Base-by-base conservation (phyloP, 2,329 filamentous ascomycete genomes). In the Cordyceps tenuipes region DNA sequence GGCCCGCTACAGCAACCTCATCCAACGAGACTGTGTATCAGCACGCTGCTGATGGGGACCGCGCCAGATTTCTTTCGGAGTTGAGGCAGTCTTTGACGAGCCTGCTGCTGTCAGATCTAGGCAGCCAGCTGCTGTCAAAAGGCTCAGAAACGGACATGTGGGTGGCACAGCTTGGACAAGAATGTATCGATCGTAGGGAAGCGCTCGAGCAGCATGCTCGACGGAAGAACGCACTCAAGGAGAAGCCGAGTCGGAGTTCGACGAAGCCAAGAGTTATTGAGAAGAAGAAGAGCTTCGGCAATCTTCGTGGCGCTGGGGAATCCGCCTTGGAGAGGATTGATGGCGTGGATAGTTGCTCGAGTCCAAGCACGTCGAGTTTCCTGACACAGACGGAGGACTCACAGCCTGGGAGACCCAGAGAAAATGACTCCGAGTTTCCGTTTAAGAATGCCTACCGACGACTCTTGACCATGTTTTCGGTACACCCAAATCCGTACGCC, bases 111-210 rank as follows among this genome's bases (percentile, higher is more conserved):
- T 97, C 93, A 54, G 94, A 99, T 70, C 79, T 97, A 4, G 91
- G 92, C 6, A 91, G 87, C 46, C 83, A 90, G 34, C 87, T 97
- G 1, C 94, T 95, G 72, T 85, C 86, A n/a, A 84, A 83, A 55
- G 94, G 94, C 3, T 96, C 91, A 47, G 94, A 99, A 75, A 97
- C 93, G 0, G 94, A 97, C 71, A 80, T 80, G 3, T 97, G 93
- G 88, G 94, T 97, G 65, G 79, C 83, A 57, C 82, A 83, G 15
- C 72, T 91, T 7, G 84, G 85, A 3, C 82, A 87, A 65, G 77
- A 87, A 64, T 87, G 84, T 68, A 84, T 86, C 57, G 82, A 86
- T 44, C 78, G 84, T 29, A 83, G 81, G 51, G 82, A 86, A 54
- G 77, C 80, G 3, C 72, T 81, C 36, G 78, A 84, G 62, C 74